Evolutionary conservation across 257 asterid genomes (phyloP).

Genomic region (Solanum ossicruentum): DNA sequence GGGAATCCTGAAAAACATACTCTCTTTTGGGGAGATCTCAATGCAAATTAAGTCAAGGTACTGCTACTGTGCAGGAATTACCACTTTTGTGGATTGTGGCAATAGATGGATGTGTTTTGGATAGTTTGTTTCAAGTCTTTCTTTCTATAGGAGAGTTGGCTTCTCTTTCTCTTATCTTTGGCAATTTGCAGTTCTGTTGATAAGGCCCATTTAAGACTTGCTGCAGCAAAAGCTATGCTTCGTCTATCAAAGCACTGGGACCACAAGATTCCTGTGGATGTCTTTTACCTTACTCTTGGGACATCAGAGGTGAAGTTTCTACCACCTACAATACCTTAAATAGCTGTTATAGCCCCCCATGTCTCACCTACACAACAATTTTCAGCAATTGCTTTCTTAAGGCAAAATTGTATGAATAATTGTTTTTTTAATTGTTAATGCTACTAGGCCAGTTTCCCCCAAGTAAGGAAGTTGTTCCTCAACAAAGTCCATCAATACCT

Average conservation of each 20-base stretch:
- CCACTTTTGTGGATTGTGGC: not conserved
- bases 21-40: slow-evolving; percentile 66
- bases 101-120: slow-evolving; percentile 6
- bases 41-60: slow-evolving; percentile 74
- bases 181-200: slow-evolving; percentile 59
- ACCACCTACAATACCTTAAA: not conserved
- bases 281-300: slow-evolving; percentile 64
- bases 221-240: slow-evolving; percentile 96
- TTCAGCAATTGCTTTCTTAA: not conserved
- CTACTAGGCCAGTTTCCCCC: slow-evolving; percentile 64
- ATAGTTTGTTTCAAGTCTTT: not conserved
- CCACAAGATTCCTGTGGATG: slow-evolving; percentile 78
- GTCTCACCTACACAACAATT: not conserved
- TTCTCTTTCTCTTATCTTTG: not conserved
- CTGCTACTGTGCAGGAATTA: not conserved
- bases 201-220: slow-evolving; percentile 87
- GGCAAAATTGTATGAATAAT: not conserved
- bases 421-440: not conserved
- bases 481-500: slow-evolving; percentile 81
- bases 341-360: not conserved
- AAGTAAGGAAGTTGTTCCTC: slow-evolving; percentile 59
- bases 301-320: slow-evolving; percentile 61
- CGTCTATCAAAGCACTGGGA: slow-evolving; percentile 95
- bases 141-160: not conserved
- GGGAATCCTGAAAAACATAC: slow-evolving; percentile 57